Conservation (phyloP, 106 monocot genomes). For the Dendrobium chrysotoxum region DNA sequence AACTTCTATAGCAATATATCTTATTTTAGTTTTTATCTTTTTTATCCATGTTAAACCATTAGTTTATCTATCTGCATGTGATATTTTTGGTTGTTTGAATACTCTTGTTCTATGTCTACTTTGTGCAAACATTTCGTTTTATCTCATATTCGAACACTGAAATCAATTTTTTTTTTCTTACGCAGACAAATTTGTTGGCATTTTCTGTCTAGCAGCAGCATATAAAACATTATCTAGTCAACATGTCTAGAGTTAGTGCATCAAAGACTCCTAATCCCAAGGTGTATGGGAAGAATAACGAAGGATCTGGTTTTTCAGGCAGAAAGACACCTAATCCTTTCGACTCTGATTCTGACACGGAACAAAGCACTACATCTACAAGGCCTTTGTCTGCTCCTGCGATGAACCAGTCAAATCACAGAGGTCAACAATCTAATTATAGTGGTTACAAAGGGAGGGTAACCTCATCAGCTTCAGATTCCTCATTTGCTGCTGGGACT, state of each 20-base stretch:
- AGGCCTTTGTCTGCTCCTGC: conserved; percentile 27
- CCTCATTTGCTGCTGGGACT: conserved; percentile 4
- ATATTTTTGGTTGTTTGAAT: too few relatives aligned
- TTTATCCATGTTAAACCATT: too few relatives aligned
- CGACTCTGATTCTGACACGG: conserved; percentile 49
- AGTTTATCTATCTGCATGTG: too few relatives aligned
- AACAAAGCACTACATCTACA: conserved; percentile 12
- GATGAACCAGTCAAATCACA: background rate
- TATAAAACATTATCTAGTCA: background rate
- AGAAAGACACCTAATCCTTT: conserved; percentile 24
- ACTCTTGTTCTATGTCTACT: too few relatives aligned
- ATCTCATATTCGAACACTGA: too few relatives aligned
- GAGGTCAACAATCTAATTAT: conserved; percentile 4
- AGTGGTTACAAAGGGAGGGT: conserved; percentile 25
- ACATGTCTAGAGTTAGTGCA: conserved; percentile 3
- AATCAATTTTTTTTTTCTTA: background rate
- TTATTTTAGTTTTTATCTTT: too few relatives aligned
- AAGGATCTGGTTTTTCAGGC: background rate
- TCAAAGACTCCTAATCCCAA: background rate
- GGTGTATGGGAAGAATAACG: background rate
- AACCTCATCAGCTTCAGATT: conserved; percentile 12
- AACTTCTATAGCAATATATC: too few relatives aligned
- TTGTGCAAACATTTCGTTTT: too few relatives aligned
- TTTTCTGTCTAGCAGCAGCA: background rate
- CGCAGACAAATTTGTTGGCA: background rate